Percentiles rank a stretch among this genome's conserved stretches.
Conservation (phyloP, 2,329 filamentous ascomycete species). For the Colletotrichum theobromicola region DNA sequence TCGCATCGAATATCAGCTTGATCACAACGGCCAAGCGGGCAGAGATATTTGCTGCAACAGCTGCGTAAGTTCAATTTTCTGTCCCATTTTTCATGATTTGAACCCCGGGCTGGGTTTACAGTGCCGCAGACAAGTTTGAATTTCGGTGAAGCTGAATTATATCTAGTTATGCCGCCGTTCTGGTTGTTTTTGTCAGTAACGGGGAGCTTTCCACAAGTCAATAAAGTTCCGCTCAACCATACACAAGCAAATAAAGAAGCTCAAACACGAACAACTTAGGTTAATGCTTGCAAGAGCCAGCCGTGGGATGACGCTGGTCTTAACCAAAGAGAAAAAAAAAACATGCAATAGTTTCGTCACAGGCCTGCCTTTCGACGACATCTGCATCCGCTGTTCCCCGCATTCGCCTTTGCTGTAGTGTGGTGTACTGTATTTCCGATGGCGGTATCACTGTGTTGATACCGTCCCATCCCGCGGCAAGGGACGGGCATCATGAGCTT, state of each 20-base stretch:
- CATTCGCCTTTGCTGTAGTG: neutral
- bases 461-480: neutral
- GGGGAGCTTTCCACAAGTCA: neutral
- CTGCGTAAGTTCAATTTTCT: neutral
- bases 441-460: neutral
- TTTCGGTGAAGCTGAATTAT: fast-evolving
- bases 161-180: constrained; percentile 3
- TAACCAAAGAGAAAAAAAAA: too few species aligned
- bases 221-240: neutral
- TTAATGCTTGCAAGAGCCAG: too few species aligned
- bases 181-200: constrained; percentile 18
- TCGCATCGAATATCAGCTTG: constrained; percentile 16
- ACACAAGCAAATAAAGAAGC: too few species aligned
- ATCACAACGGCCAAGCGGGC: constrained; percentile 21
- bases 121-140: fast-evolving
- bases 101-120: fast-evolving
- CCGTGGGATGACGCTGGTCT: too few species aligned
- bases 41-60: constrained; percentile 22
- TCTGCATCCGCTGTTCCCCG: too few species aligned
- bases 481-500: neutral
- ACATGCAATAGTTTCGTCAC: too few species aligned
- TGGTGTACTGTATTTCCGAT: neutral
- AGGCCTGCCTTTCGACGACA: too few species aligned
- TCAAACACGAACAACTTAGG: too few species aligned
- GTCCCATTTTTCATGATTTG: fast-evolving